Evolutionary conservation across 2,329 filamentous ascomycete species (phyloP).

Genomic region (Penicillium palitans): DNA sequence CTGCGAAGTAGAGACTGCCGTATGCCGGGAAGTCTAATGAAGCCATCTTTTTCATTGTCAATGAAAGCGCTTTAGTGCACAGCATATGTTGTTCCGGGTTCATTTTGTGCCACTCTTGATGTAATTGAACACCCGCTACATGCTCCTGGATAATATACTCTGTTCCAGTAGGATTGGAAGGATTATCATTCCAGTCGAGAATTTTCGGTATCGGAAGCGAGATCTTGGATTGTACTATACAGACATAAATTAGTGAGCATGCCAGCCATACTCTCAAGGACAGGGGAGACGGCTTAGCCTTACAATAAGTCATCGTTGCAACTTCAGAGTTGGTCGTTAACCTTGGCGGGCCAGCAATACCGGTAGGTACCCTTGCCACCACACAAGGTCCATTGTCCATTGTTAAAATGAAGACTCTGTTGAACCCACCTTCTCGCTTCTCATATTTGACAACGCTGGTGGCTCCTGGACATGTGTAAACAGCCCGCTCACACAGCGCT

Average conservation of each 20-base stretch:
- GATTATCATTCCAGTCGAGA: conserved; percentile 28
- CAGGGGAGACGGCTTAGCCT: background rate
- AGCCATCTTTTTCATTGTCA: conserved; percentile 33
- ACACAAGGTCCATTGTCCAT: conserved; percentile 42
- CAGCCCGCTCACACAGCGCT: conserved; percentile 39
- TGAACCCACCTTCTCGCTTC: conserved; percentile 51
- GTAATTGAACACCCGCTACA: conserved; percentile 35
- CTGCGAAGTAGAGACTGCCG: conserved; percentile 40
- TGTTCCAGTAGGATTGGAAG: conserved; percentile 34
- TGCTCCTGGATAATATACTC: conserved; percentile 46
- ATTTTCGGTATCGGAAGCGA: conserved; percentile 29
- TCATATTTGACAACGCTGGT: conserved; percentile 36
- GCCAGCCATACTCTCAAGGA: background rate
- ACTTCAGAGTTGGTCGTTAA: conserved; percentile 49
- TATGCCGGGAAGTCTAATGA: conserved; percentile 41
- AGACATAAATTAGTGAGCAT: conserved; percentile 6
- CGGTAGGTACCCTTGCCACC: conserved; percentile 46
- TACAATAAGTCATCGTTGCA: conserved; percentile 49
- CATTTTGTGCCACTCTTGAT: conserved; percentile 39
- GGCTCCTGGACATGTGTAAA: conserved; percentile 40
- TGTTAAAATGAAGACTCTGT: conserved; percentile 47
- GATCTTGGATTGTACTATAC: conserved; percentile 24
- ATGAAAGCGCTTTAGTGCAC: conserved; percentile 33
- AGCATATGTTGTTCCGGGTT: conserved; percentile 34
- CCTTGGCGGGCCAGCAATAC: conserved; percentile 39